Conservation (phyloP, 2,329 filamentous ascomycete species). For the Diaporthe sp. region DNA sequence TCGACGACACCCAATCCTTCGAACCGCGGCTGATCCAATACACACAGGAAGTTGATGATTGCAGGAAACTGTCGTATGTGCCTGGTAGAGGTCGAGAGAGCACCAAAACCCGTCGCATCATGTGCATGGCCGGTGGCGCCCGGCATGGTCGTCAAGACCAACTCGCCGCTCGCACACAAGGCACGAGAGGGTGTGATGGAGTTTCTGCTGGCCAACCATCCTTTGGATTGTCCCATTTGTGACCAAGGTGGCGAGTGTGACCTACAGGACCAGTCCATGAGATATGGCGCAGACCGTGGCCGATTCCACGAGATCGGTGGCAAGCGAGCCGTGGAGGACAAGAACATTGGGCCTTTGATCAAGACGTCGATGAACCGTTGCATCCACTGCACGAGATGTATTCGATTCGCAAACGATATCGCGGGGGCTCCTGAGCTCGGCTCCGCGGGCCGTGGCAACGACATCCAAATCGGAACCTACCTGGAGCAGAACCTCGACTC, state of each 20-base stretch:
- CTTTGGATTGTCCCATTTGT: conserved; percentile 95
- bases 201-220: conserved; percentile 95
- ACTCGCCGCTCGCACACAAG: conserved; percentile 96
- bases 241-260: conserved; percentile 99
- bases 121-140: conserved; percentile 99
- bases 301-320: conserved; percentile 96
- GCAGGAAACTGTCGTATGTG: conserved; percentile 99
- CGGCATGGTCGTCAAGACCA: conserved; percentile 99
- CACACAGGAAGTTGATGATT: conserved; percentile 90
- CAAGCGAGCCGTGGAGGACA: conserved; percentile 98
- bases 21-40: conserved; percentile 52
- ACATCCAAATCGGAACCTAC: conserved; percentile 98
- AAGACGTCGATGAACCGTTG: conserved; percentile 99
- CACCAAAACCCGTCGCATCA: conserved; percentile 96
- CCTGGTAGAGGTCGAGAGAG: conserved; percentile 95
- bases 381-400: conserved; percentile 98
- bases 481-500: conserved; percentile 93
- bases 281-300: conserved; percentile 94
- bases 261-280: conserved; percentile 99
- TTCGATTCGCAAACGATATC: conserved; percentile 97
- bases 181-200: conserved; percentile 99
- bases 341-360: conserved; percentile 97
- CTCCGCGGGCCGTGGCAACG: conserved; percentile 93
- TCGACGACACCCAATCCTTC: conserved; percentile 39
- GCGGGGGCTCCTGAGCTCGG: conserved; percentile 96